Evolutionary conservation across 106 monocot genomes (phyloP), one percentile per base, ranked within the genome.

Genomic region (Posidonia australis): DNA sequence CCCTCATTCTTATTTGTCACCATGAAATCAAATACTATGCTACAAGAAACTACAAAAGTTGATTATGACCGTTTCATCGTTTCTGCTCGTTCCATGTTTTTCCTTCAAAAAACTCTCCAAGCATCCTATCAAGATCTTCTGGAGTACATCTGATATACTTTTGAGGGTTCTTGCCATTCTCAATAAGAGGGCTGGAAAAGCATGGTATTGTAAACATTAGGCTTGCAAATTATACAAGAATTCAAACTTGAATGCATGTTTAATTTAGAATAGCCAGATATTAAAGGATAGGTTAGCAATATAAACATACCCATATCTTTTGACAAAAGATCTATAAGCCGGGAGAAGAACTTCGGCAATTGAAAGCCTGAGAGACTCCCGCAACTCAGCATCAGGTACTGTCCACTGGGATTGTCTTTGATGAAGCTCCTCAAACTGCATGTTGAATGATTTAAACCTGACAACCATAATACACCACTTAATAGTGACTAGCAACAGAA

Each of bases 91-190:
- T 66, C 75, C 77, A 83, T 19, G 80, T 78, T 72, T 79, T 89
- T 25, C 89, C 93, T 32, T 93, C 89, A 28, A 93, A 93, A 74
- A 93, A 86, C 65, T 93, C 89, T 14, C 78, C 77, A 7, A 93
- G 76, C 76, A 89, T 83, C 41, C 86, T 68, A 5, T 93, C 93
- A 5, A 89, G 69, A 18, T 83, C 89, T 69, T 83, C 93, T 0
- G 93, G 79, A 13, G 74, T 75, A 72, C 83, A 83, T 63, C 73
- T 75, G 12, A 83, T 76, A 47, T 93, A 93, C 45, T 93, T 93
- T 60, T 77, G 78, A 20, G 93, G 93, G 54, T 89, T 93, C 75
- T 93, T 93, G 26, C 83, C 83, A 44, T 58, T 79, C 74, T 93
- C 93, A 44, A 93, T 75, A 29, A 81, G 61, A 42, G 83, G 83